These are phyloP conservation scores for Komagataella pastoris DNA, from an alignment of 805 yeast species.

Conservation along the genomic window DNA sequence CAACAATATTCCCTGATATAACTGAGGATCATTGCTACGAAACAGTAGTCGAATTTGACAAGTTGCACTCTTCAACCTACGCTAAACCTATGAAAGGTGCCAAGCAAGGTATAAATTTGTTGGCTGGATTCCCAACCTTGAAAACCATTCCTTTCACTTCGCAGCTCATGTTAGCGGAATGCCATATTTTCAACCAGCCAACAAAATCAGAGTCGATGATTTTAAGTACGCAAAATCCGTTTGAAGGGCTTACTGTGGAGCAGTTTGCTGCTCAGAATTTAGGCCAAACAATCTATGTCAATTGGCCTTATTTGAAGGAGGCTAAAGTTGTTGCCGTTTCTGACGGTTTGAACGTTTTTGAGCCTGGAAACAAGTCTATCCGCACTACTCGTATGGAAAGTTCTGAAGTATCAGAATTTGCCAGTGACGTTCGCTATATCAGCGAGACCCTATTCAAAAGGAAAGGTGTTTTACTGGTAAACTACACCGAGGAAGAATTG, in stretches of 20 bases:
- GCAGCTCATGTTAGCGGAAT: constrained; percentile 45
- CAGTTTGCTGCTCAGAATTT: constrained; percentile 54
- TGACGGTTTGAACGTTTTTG: constrained; percentile 26
- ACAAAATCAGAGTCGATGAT: constrained; percentile 75
- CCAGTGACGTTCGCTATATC: constrained; percentile 24
- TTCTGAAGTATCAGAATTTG: constrained; percentile 34
- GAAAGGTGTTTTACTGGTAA: constrained; percentile 51
- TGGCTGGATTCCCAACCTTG: constrained; percentile 88
- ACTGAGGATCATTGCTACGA: constrained; percentile 72
- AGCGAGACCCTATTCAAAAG: constrained; percentile 28
- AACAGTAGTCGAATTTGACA: constrained; percentile 30
- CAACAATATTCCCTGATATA: constrained; percentile 65
- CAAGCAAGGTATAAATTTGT: constrained; percentile 48
- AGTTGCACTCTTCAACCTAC: constrained; percentile 31
- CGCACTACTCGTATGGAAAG: constrained; percentile 25
- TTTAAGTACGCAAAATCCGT: constrained; percentile 41
- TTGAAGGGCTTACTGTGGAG: constrained; percentile 40
- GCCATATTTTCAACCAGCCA: constrained; percentile 73
- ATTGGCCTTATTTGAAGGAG: constrained; percentile 89
- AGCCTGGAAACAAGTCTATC: neutral
- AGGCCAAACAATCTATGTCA: constrained; percentile 53
- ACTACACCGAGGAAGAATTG: constrained; percentile 3
- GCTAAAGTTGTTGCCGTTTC: constrained; percentile 52
- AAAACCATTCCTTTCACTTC: constrained; percentile 49
- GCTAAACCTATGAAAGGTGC: constrained; percentile 43